Evolutionary conservation across 257 asterid species (phyloP), one percentile per base, ranked within the genome.

Genomic region (Scutellaria minor): DNA sequence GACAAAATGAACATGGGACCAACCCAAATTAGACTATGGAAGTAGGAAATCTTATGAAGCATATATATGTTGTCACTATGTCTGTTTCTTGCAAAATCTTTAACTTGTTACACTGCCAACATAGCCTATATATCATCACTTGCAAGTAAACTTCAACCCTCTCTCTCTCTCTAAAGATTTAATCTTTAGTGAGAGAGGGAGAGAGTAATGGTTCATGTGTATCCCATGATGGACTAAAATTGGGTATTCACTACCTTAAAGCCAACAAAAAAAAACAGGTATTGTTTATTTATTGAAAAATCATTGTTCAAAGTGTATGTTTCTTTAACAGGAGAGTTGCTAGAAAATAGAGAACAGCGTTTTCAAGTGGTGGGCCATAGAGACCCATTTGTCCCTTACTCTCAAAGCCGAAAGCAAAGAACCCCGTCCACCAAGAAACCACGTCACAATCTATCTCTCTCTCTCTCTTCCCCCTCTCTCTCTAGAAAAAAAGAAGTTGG

Each of bases 391-490:
- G 66, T 44, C 46, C 4, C 35, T 40, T 18, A 58, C 73, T 57
- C 68, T 1, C 52, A 66, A 20, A 24, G 24, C 45, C 39, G 18
- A 73, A 73, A 40, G 64, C 45, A 7, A 56, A 48, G 44, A 84
- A 82, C 85, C 83, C 90, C 85, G 83, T 83, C 85, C 90, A 82
- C 81, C 77, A 72, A 82, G 61, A 56, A 22, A 31, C 20, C 50
- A 65, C 72, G 64, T 74, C 79, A 4, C 64, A 66, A 64, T 71
- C 60, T 67, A 3, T 31, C 37, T 31, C 5, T 31, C 37, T 31
- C 37, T 31, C 37, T 18, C 18, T 18, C 18, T 18, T 0, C 0
- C 0, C 18, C 18, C 18, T 18, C 18, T 1, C 35, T 27, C 35
- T 27, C 35, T 27, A 2, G 37, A 31, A 31, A 31, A 31, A 31